phyloP scores from a whole-genome alignment of 352 stramenopile species.

The Phytophthora litchii region DNA sequence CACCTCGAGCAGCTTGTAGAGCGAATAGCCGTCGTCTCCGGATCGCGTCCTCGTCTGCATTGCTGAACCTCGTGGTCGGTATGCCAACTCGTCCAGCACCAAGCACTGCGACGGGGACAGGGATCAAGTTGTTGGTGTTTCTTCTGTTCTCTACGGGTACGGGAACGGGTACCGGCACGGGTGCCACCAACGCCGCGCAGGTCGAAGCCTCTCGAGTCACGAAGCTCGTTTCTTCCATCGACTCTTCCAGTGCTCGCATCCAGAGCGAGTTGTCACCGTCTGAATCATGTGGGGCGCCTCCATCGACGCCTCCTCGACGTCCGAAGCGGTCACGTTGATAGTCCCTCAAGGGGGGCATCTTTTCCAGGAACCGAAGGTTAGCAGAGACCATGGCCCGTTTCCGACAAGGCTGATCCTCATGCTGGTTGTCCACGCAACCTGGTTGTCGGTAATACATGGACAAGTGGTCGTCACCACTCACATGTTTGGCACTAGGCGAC shows the following conservation, averaged over 20 bases:
- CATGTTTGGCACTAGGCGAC: slow-evolving; percentile 25
- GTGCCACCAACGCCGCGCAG: slow-evolving; percentile 50
- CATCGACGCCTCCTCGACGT: slow-evolving; percentile 67
- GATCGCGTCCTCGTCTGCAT: slow-evolving; percentile 23
- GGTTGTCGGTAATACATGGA: slow-evolving; percentile 19
- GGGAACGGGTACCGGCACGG: slow-evolving; percentile 27
- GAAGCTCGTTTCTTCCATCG: slow-evolving; percentile 76
- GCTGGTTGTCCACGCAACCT: slow-evolving; percentile 8
- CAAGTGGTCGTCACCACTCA: slow-evolving; percentile 22
- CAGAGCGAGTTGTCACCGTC: slow-evolving; percentile 38
- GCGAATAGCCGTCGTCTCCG: slow-evolving; percentile 31
- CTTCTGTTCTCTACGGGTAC: slow-evolving; percentile 13
- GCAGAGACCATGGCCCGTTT: slow-evolving; percentile 64
- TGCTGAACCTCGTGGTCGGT: slow-evolving; percentile 9
- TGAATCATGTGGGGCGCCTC: slow-evolving; percentile 34
- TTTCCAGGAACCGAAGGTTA: slow-evolving; percentile 72
- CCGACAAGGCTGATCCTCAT: slow-evolving; percentile 32
- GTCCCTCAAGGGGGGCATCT: slow-evolving; percentile 61
- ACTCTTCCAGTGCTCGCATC: slow-evolving; percentile 69
- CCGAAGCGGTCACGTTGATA: slow-evolving; percentile 69
- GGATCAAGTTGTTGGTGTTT: slow-evolving; percentile 21
- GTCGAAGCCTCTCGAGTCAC: slow-evolving; percentile 49
- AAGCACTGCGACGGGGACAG: slow-evolving; percentile 18
- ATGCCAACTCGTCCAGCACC: slow-evolving; percentile 6
- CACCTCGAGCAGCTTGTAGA: slow-evolving; percentile 29